These are phyloP conservation scores for Globisporangium parvum DNA, from an alignment of 352 stramenopile species.

Conservation along the genomic window DNA sequence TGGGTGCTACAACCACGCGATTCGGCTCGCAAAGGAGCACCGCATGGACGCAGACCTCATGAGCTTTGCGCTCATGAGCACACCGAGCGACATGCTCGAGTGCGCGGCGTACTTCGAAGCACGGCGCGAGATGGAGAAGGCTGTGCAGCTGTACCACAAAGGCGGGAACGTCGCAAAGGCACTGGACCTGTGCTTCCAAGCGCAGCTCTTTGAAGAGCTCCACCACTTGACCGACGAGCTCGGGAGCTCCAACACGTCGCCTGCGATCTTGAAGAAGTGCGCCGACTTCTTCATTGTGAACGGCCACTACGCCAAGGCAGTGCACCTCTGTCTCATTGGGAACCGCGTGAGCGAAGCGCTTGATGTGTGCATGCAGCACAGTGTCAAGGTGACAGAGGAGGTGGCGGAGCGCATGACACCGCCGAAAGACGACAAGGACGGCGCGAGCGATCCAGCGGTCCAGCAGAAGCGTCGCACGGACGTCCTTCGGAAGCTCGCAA, in stretches of 20 bases:
- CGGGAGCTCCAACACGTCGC: constrained; percentile 51
- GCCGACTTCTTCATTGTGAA: constrained; percentile 92
- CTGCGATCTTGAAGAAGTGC: constrained; percentile 86
- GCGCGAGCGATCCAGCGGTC: constrained; percentile 21
- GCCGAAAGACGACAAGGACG: constrained; percentile 60
- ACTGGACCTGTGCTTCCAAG: constrained; percentile 92
- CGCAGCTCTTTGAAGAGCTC: constrained; percentile 84
- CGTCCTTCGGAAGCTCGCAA: constrained; percentile 88
- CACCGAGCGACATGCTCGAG: constrained; percentile 82
- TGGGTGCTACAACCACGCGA: constrained; percentile 92
- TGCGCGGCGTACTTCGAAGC: constrained; percentile 90
- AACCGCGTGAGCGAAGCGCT: constrained; percentile 74
- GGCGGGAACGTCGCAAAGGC: constrained; percentile 87
- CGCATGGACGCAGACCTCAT: constrained; percentile 89
- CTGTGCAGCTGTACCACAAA: constrained; percentile 92
- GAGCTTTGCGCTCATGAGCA: constrained; percentile 88
- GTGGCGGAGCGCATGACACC: constrained; percentile 92
- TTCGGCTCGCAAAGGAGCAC: constrained; percentile 88
- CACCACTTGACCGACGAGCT: constrained; percentile 84
- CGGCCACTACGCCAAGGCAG: constrained; percentile 87
- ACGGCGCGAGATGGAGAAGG: constrained; percentile 91
- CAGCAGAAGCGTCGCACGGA: constrained; percentile 64
- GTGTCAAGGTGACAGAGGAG: constrained; percentile 88
- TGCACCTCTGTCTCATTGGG: constrained; percentile 84
- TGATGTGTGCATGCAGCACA: constrained; percentile 86